These are phyloP conservation scores for Bryopsis sp. DNA, from an alignment of 139 green algal genomes.

Conservation along the genomic window DNA sequence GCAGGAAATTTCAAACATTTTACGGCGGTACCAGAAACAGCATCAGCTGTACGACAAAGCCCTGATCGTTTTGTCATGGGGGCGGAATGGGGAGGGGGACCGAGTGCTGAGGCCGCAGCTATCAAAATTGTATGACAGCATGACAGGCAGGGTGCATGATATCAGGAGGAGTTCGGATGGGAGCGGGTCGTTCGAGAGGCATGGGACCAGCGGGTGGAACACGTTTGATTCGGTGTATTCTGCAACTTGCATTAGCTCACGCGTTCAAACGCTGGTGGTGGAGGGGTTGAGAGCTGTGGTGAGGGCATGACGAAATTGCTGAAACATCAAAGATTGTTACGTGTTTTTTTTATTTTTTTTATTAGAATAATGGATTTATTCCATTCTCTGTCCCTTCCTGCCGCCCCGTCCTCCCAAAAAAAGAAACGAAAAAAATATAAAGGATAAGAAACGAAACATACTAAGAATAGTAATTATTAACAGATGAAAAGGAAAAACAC, in stretches of 20 bases:
- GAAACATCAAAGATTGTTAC: too few relatives aligned
- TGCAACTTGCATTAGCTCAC: conserved; percentile 4
- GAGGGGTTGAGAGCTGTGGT: not conserved
- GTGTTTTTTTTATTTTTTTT: too few relatives aligned
- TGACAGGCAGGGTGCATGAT: conserved; percentile 11
- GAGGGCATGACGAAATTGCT: too few relatives aligned
- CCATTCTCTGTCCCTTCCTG: too few relatives aligned
- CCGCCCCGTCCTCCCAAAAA: too few relatives aligned
- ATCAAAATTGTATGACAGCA: conserved; percentile 12
- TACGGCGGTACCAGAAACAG: conserved; percentile 1
- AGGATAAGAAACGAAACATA: too few relatives aligned
- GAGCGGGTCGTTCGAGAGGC: not conserved
- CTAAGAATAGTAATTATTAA: too few relatives aligned
- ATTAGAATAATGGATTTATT: too few relatives aligned
- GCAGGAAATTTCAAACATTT: not conserved
- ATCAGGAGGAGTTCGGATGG: not conserved
- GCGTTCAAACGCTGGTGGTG: not conserved
- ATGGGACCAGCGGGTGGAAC: not conserved
- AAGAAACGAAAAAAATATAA: too few relatives aligned
- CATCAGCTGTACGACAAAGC: conserved; percentile 2
- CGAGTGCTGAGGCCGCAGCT: not conserved
- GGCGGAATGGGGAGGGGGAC: not conserved
- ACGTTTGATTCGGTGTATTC: not conserved
- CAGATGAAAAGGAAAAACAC: too few relatives aligned
- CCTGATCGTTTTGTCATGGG: conserved; percentile 3